Evolutionary conservation across 2,329 filamentous ascomycete species (phyloP), one percentile per base, ranked within the genome.

Genomic region (Fusarium musae): DNA sequence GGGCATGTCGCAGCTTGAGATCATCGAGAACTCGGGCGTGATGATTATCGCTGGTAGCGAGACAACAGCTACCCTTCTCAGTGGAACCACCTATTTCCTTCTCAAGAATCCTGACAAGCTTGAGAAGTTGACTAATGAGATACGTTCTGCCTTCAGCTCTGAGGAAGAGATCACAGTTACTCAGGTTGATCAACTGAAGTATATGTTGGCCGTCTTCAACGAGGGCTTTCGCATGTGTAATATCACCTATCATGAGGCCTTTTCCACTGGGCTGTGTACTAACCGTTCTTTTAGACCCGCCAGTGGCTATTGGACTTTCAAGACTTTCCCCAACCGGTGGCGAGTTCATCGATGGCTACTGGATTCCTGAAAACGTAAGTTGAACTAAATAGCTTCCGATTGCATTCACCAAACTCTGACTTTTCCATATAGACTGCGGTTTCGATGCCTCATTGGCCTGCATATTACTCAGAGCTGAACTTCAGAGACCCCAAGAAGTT

Each of bases 11-110:
- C 13, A 37, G 2, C n/a, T 42, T n/a, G 65, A 67, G 4, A 67
- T 67, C 1, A 16, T 67, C 1, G 65, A 67, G 11, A 67, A 61
- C 4, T n/a, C 65, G 0, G 36, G 46, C 7, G 21, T 53, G 0
- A 36, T 67, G 5, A 67, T 67, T 2, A 23, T 42, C 1, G 65
- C 65, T 3, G 65, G 65, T 5, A 67, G 65, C 6, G 65, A 67
- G 10, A 67, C 63, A 0, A 67, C 65, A 0, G 65, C 65, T 6
- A 67, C 65, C 0, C 26, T 53, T 5, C 65, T 67, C 4, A 67
- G 65, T 9, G 65, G 65, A 12, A 40, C 63, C 2, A 67, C 46
- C 0, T 67, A 47, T 5, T 23, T 36, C 9, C 65, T 67, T 15
- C 16, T 67, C 2, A 34, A 12, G 1, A 67, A 67, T 6, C 54